A percentile compares a stretch with the other conserved stretches of the same genome.
These are phyloP conservation scores for Athelia psychrophila DNA, from an alignment of 1,284 basidiomycete genomes.

Conservation along the genomic window DNA sequence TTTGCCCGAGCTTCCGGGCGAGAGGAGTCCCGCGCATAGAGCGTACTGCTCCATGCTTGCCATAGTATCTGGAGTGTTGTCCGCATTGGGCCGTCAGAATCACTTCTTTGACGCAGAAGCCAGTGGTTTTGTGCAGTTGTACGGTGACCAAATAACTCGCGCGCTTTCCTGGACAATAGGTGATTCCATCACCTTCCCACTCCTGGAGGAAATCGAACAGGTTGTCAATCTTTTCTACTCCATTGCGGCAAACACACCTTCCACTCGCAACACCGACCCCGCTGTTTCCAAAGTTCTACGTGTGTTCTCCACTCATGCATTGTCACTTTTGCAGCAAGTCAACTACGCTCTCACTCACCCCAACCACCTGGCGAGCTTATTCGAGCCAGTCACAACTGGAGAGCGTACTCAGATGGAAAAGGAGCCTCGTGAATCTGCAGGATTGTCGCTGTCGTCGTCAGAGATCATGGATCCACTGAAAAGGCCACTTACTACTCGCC, in stretches of 20 bases:
- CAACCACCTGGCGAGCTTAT: slow-evolving; percentile 75
- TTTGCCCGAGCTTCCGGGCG: slow-evolving; percentile 65
- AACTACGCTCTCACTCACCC: slow-evolving; percentile 92
- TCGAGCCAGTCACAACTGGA: slow-evolving; percentile 80
- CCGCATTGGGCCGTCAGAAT: slow-evolving; percentile 63
- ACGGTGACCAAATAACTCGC: slow-evolving; percentile 75
- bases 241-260: slow-evolving; percentile 55
- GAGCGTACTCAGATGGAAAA: slow-evolving; percentile 70
- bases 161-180: slow-evolving; percentile 80
- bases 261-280: slow-evolving; percentile 39
- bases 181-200: slow-evolving; percentile 66
- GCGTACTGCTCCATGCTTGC: slow-evolving; percentile 86
- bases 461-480: slow-evolving; percentile 59
- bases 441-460: slow-evolving; percentile 23
- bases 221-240: slow-evolving; percentile 74
- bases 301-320: slow-evolving; percentile 62
- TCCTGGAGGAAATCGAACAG: slow-evolving; percentile 81
- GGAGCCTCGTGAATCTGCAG: slow-evolving; percentile 28
- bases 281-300: slow-evolving; percentile 60
- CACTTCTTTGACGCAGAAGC: slow-evolving; percentile 88
- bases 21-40: slow-evolving; percentile 75
- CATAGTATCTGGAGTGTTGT: slow-evolving; percentile 74
- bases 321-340: slow-evolving; percentile 81
- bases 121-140: slow-evolving; percentile 83
- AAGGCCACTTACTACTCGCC: slow-evolving; percentile 65